Conservation (phyloP, 805 yeast species). For the Kluyveromyces aestuarii region DNA sequence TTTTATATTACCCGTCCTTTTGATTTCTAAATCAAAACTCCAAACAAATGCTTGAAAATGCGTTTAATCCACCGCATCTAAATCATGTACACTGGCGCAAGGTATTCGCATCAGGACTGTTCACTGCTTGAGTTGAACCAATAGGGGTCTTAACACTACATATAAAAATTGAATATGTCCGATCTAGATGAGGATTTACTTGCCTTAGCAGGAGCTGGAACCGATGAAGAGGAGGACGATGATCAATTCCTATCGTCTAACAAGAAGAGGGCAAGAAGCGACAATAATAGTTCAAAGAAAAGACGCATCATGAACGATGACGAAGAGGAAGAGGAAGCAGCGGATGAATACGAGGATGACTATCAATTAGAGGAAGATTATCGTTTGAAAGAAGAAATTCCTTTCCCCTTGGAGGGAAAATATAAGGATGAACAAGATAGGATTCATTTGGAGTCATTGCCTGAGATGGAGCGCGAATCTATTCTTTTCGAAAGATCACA, state of each 20-base stretch:
- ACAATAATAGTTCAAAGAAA: conserved; percentile 25
- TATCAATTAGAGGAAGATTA: conserved; percentile 27
- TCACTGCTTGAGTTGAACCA: not conserved
- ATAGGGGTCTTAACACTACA: not conserved
- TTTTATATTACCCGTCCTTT: too few species aligned
- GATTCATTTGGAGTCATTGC: conserved; percentile 53
- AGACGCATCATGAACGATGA: conserved; percentile 28
- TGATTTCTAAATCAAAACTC: too few species aligned
- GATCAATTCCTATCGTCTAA: conserved; percentile 20
- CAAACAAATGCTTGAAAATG: too few species aligned
- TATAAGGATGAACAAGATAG: conserved; percentile 78
- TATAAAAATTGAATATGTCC: conserved; percentile 39
- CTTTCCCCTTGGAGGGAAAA: conserved; percentile 90
- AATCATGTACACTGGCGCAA: too few species aligned
- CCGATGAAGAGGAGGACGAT: conserved; percentile 34
- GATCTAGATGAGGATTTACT: conserved; percentile 91
- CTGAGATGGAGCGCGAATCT: conserved; percentile 88
- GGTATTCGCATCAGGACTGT: not conserved
- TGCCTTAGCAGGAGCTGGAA: conserved; percentile 83
- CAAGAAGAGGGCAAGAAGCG: conserved; percentile 22
- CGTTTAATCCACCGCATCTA: too few species aligned
- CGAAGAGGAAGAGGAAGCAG: conserved; percentile 27
- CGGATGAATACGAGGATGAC: conserved; percentile 37
- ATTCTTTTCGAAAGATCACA: conserved; percentile 87
- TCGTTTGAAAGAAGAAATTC: conserved; percentile 43